Percentiles rank a stretch among this genome's conserved stretches.
These are phyloP conservation scores for Stenogyne calaminthoides DNA, from an alignment of 305 asterid species.

Conservation along the genomic window DNA sequence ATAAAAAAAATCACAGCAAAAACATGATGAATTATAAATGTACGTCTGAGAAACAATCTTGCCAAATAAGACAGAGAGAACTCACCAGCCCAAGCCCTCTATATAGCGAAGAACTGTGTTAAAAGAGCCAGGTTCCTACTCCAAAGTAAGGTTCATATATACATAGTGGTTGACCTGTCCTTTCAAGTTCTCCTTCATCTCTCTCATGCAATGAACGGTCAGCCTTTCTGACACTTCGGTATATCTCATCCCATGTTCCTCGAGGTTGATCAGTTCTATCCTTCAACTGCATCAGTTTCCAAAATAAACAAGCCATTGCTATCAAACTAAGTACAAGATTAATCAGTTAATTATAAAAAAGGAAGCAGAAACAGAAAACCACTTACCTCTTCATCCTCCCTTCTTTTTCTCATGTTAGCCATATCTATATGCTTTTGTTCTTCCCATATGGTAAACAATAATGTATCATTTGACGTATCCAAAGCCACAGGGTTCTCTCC, in stretches of 20 bases:
- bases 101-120: conserved; percentile 79
- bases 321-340: conserved; percentile 5
- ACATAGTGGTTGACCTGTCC: conserved; percentile 92
- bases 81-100: conserved; percentile 92
- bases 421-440: conserved; percentile 67
- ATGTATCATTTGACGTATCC: conserved; percentile 45
- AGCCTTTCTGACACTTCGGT: conserved; percentile 76
- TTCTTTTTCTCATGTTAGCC: conserved; percentile 58
- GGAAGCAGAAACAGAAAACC: conserved; percentile 1
- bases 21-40: neutral
- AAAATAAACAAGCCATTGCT: conserved; percentile 22
- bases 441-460: conserved; percentile 76
- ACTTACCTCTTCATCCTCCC: conserved; percentile 90
- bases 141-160: conserved; percentile 95
- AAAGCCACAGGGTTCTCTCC: conserved; percentile 42
- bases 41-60: neutral
- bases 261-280: conserved; percentile 86
- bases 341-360: neutral
- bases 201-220: conserved; percentile 91
- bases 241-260: conserved; percentile 95
- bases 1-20: neutral
- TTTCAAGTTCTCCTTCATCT: conserved; percentile 96
- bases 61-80: neutral
- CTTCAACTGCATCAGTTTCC: conserved; percentile 70
- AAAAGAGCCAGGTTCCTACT: conserved; percentile 92